Conservation (phyloP, 768 basidiomycete species). For the Pleurotus citrinopileatus region DNA sequence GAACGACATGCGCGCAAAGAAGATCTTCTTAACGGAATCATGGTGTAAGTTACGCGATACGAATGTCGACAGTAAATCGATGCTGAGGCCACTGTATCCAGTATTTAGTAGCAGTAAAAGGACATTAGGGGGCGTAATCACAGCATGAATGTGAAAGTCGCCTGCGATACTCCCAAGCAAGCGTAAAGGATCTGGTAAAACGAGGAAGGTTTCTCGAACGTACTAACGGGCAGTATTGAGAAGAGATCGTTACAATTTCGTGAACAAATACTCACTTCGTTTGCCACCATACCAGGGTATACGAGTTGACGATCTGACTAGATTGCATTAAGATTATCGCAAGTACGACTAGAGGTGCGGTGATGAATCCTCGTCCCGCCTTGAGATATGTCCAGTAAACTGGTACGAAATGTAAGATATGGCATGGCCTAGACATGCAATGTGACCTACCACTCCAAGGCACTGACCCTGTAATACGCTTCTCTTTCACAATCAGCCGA, state of each 20-base stretch:
- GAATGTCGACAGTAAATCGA: constrained; percentile 55
- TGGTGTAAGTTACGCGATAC: constrained; percentile 65
- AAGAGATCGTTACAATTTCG: neutral
- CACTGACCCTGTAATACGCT: constrained; percentile 62
- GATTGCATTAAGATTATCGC: constrained; percentile 58
- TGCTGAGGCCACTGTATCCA: constrained; percentile 40
- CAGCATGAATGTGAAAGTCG: constrained; percentile 55
- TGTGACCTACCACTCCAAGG: constrained; percentile 37
- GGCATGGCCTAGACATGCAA: neutral
- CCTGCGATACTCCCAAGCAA: constrained; percentile 54
- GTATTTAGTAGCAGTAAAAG: neutral
- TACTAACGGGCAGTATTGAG: constrained; percentile 23
- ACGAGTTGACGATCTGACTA: constrained; percentile 58
- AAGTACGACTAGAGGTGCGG: constrained; percentile 47
- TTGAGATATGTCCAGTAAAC: constrained; percentile 59
- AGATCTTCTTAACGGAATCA: constrained; percentile 50
- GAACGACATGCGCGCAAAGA: constrained; percentile 74
- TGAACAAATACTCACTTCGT: constrained; percentile 37
- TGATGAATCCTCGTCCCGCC: constrained; percentile 51
- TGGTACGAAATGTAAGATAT: constrained; percentile 17
- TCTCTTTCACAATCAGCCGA: constrained; percentile 62
- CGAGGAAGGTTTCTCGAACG: constrained; percentile 44
- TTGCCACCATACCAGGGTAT: constrained; percentile 75
- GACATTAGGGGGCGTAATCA: constrained; percentile 21
- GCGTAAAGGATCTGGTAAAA: constrained; percentile 70